Base-by-base conservation (phyloP, 192 early-diverging fungal species). In the Funneliformis mosseae region DNA sequence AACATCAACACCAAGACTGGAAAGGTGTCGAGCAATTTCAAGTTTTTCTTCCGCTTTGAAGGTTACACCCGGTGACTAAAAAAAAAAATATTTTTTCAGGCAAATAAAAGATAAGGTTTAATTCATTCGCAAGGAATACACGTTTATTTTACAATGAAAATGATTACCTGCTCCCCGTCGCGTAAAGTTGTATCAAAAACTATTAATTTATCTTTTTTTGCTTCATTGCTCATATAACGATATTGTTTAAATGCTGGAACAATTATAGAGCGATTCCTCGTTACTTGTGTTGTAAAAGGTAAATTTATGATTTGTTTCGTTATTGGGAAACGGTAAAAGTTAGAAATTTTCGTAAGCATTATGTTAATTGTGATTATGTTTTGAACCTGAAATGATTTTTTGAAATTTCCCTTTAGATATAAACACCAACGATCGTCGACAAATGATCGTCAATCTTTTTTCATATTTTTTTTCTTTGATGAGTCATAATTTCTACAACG, bases 131-230 rank as follows among this genome's bases (percentile, higher is more conserved):
- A 33, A 33, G 33, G 33, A 33, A 33, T 3, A 18, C 18, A 55
- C 14, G 50, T 55, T n/a, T n/a, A n/a, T n/a, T n/a, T n/a, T 45
- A 55, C 25, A 9, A 10, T 46, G 25, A 41, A 64, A 41, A 41
- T 39, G 41, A 75, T 25, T 87, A 93, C 94, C 91, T 95, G 97
- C 84, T 99, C 97, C 69, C 97, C 97, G 83, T 99, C 97, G 80
- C 97, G 92, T 33, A 99, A 93, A 60, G 96, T 96, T 8, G 97
- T 99, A 83, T 99, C 96, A 81, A 98, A 98, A 79, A 99, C 92
- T 80, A 97, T 95, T 6, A 98, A 89, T 84, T 94, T 95, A 28
- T 94, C 87, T 83, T 94, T 88, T 67, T 82, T 38, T 59, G 25
- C 59, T 76, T 73, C 38, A 33, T 71, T 38, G 4, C 45, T 10